These are phyloP conservation scores for Termitomyces titanicus DNA, from an alignment of 768 basidiomycete genomes.

Conservation along the genomic window DNA sequence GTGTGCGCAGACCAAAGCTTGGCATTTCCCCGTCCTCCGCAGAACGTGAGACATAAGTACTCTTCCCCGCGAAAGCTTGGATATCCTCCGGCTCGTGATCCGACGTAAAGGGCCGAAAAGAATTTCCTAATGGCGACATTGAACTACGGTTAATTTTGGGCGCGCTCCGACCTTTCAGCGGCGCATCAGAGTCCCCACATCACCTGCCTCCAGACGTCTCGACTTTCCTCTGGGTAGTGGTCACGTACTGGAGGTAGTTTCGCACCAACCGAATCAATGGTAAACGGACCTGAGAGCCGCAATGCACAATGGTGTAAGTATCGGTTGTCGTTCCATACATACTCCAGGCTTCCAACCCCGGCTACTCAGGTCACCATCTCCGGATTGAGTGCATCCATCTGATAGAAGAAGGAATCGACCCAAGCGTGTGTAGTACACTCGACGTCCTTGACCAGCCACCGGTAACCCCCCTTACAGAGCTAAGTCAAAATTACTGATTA, in stretches of 20 bases:
- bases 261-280: background rate
- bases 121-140: slow-evolving; percentile 11
- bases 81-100: background rate
- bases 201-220: background rate
- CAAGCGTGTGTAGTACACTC: background rate
- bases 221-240: background rate
- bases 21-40: background rate
- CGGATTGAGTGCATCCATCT: background rate
- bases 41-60: slow-evolving; percentile 8
- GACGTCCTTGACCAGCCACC: too few relatives aligned
- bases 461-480: too few relatives aligned
- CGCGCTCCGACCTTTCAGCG: slow-evolving; percentile 13
- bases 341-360: background rate
- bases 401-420: background rate
- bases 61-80: background rate
- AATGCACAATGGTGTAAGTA: background rate
- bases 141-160: slow-evolving; percentile 2
- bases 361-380: background rate
- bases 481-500: too few relatives aligned
- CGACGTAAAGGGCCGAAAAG: background rate
- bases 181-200: slow-evolving; percentile 1
- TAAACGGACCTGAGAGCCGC: background rate
- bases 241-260: background rate
- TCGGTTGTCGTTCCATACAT: background rate
- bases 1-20: too few relatives aligned